Evolutionary conservation across 2,329 filamentous ascomycete genomes (phyloP).

Genomic region (Escovopsis weberi): DNA sequence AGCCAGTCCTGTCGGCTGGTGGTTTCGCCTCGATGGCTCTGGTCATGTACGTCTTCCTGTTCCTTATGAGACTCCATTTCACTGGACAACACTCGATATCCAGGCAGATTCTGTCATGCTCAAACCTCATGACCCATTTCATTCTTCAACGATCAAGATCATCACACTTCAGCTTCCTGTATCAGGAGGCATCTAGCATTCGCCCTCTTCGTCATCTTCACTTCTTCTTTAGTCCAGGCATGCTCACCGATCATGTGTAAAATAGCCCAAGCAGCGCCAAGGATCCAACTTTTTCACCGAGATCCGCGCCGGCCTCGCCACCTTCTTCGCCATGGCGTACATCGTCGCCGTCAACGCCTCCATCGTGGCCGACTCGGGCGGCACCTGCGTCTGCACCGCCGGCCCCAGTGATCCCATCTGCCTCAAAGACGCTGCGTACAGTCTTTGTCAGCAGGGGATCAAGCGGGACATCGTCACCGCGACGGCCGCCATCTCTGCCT

Average conservation of each 20-base stretch:
- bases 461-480: constrained; percentile 72
- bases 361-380: constrained; percentile 49
- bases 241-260: not conserved
- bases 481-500: constrained; percentile 66
- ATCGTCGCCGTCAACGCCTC: constrained; percentile 39
- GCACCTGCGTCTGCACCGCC: constrained; percentile 58
- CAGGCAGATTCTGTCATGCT: not conserved
- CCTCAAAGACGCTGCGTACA: constrained; percentile 39
- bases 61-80: not conserved
- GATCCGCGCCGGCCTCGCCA: constrained; percentile 67
- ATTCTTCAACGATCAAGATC: not conserved
- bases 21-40: constrained; percentile 69
- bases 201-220: not conserved
- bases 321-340: constrained; percentile 53
- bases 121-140: not conserved
- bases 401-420: constrained; percentile 38
- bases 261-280: constrained; percentile 53
- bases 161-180: not conserved
- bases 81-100: not conserved
- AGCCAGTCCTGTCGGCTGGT: constrained; percentile 48
- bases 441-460: constrained; percentile 47
- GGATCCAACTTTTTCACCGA: constrained; percentile 71
- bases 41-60: constrained; percentile 53
- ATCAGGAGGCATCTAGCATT: not conserved
- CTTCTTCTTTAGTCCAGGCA: not conserved